Base-by-base conservation (phyloP, 1,284 basidiomycete species). In the Apiotrichum montevideense region DNA sequence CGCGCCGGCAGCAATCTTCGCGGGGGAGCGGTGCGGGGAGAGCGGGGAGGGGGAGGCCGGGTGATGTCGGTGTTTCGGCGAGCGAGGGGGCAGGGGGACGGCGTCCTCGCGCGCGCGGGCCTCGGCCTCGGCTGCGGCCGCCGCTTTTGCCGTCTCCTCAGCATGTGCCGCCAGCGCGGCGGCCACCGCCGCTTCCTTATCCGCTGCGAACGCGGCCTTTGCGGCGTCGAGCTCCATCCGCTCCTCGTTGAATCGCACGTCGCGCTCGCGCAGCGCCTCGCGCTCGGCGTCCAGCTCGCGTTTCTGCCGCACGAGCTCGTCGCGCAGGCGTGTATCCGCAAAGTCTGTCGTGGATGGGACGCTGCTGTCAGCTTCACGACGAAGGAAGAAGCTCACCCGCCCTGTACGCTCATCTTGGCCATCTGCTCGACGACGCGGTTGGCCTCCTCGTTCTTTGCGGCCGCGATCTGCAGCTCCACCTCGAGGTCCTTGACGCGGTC, bases 191-290 rank as follows among this genome's bases (percentile, higher is more conserved):
- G 44, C 40, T 65, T 82, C 84, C 69, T 34, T 42, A 41, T 89
- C 86, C 59, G 87, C 87, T 85, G 87, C 43, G 32, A 46, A 33
- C 5, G 34, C 46, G 3, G 51, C 48, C 7, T 83, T 83, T 59
- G 90, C 87, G 59, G 80, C 81, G 85, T 88, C 45, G 29, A 55
- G 13, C 3, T 46, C 46, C 10, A 59, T 33, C 2, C 83, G 83
- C 59, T 90, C 88, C 62, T 82, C 82, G 0, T 82, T 82, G 13
- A 91, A 73, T 58, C 79, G 80, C 15, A 85, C 75, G 11, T 84
- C 79, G 10, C 84, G 84, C 56, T 85, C 83, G 0, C 83, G 83
- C 63, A 88, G 84, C 59, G 83, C 82, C 52, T 78, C 77, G 10
- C 86, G 80, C 66, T 91, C 87, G 9, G 80, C 77, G 51, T 89